Evolutionary conservation across 2,329 filamentous ascomycete genomes (phyloP), one percentile per base, ranked within the genome.

Genomic region (Colletotrichum musae): DNA sequence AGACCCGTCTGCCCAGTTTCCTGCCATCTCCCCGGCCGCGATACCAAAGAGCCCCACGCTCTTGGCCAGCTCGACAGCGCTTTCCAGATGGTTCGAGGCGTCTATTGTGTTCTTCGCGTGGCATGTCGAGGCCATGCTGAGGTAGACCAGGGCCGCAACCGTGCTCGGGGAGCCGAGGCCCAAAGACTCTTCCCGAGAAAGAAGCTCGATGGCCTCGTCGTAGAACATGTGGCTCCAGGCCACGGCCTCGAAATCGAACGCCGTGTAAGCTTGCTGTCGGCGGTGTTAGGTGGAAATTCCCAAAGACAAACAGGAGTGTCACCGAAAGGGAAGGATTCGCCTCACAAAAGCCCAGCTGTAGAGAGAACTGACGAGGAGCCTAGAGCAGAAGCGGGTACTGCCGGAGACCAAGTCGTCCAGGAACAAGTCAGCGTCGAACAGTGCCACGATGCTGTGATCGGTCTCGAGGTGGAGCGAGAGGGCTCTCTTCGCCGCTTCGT

Each of bases 381-480:
- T 71, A 2, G 76, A 79, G 45, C 77, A 80, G 52, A 73, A 77
- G 5, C 68, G 70, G n/a, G 59, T 54, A 21, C 59, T 64, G 7
- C 71, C 63, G 39, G 67, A 65, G 2, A 77, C 45, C 5, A 79
- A 54, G 51, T 78, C 76, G 15, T 64, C 48, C n/a, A 79, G 65
- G 43, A 80, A 74, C 1, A 77, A 72, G 32, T 73, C 21, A 1
- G 74, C 61, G 24, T 77, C 72, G 39, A 80, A 79, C 0, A 78
- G 65, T 0, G 76, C 77, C 13, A 77, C 68, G 21, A 78, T 68
- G 1, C 76, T 75, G 62, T 79, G 75, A 10, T 79, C 77, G 16
- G 75, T 78, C 58, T 70, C 68, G 7, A 78, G 66, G 26, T 77
- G 77, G 2, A 77, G 59, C 13, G 76, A 77, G 6, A 78, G 54